Evolutionary conservation across 2,329 filamentous ascomycete genomes (phyloP), one percentile per base, ranked within the genome.

Genomic region (Escovopsis sp.): DNA sequence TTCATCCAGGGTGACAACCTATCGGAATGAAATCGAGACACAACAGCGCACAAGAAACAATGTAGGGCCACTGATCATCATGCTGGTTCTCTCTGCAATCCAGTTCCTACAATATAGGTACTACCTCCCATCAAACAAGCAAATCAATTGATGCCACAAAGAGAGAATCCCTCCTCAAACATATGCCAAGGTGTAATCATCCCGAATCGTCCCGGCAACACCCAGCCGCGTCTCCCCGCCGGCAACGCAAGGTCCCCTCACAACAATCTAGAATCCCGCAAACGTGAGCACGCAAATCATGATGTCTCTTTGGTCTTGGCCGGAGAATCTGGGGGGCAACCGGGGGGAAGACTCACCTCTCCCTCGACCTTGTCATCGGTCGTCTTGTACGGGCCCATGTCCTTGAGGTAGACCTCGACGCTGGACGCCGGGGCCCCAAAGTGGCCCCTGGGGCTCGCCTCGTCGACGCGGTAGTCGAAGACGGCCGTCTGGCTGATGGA

Each of bases 401-500:
- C 81, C 51, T 70, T 73, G 47, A 94, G 59, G 54, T 83, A 73
- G 34, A 95, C 59, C 64, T 96, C 89, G 1, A 89, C 73, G 51
- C 78, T 82, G 48, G 82, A 85, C 35, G 91, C 57, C 3, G 89
- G 88, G 9, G 82, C 70, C 3, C 91, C 91, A 55, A 96, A 94
- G 59, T 94, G 87, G 49, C 57, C 53, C 40, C 53, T 49, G 4
- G 28, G 28, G 41, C 48, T 51, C 36, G 60, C 57, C 35, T 59
- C 60, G 33, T 61, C 64, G 47, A 72, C 69, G 50, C 89, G 70
- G 60, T 96, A 96, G 58, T 96, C 89, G 56, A 85, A 93, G 34
- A 88, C 72, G 47, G 85, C 80, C 7, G 85, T 94, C 64, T 96
- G 89, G 1, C 82, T 69, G n/a, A 94, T 75, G 1, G 88, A 82